Percentiles rank a stretch among this genome's conserved stretches.
phyloP scores from a whole-genome alignment of 78 protist genomes.

The Dictyostelium brefeldianum region DNA sequence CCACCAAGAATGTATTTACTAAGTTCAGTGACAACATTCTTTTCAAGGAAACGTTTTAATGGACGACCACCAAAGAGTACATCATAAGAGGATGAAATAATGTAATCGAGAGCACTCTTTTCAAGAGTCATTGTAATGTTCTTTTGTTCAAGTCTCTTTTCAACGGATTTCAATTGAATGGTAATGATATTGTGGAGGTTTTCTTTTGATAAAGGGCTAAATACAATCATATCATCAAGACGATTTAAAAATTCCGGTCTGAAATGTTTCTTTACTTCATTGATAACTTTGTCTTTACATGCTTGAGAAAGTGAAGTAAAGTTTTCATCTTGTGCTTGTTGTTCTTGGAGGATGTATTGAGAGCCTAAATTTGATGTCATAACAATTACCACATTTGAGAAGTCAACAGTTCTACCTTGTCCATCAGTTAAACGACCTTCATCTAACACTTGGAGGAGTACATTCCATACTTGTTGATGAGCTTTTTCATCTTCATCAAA shows the following conservation, averaged over 20 bases:
- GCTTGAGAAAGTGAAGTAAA: slow-evolving; percentile 36
- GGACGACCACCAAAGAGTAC: slow-evolving; percentile 98
- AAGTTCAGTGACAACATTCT: slow-evolving; percentile 91
- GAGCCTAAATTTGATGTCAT: slow-evolving; percentile 97
- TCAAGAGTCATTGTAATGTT: slow-evolving; percentile 75
- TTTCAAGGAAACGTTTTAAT: slow-evolving; percentile 92
- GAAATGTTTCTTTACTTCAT: slow-evolving; percentile 87
- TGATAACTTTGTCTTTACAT: slow-evolving; percentile 85
- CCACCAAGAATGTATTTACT: slow-evolving; percentile 77
- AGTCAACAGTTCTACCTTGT: slow-evolving; percentile 97
- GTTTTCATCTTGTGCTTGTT: not conserved
- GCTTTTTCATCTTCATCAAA: slow-evolving; percentile 98
- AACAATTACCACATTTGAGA: slow-evolving; percentile 93
- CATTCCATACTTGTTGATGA: slow-evolving; percentile 94
- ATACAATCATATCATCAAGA: slow-evolving; percentile 96
- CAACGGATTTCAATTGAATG: slow-evolving; percentile 79
- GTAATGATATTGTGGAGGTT: slow-evolving; percentile 78
- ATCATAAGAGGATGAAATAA: slow-evolving; percentile 86
- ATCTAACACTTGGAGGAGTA: slow-evolving; percentile 98
- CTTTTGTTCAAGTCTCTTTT: slow-evolving; percentile 85
- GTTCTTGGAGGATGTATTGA: slow-evolving; percentile 68
- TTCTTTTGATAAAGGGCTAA: slow-evolving; percentile 83
- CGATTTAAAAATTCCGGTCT: slow-evolving; percentile 99
- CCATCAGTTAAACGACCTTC: slow-evolving; percentile 99
- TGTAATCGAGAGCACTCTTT: slow-evolving; percentile 59